phyloP scores from a whole-genome alignment of 352 stramenopile species.

The Phytophthora megakarya region DNA sequence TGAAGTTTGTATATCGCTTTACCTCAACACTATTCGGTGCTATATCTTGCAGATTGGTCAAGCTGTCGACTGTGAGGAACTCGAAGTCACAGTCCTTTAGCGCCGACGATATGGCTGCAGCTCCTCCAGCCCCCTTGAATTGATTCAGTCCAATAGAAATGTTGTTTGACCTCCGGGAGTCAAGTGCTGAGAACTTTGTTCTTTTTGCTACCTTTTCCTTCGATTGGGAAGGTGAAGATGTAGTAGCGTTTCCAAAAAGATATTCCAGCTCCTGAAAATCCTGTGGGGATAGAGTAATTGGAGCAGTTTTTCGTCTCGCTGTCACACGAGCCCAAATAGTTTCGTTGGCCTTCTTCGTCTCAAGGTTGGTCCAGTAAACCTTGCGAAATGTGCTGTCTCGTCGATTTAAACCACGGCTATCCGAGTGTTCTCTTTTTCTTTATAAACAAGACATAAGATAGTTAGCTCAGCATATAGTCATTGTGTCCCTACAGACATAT shows the following conservation, averaged over 20 bases:
- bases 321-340: constrained; percentile 83
- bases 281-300: constrained; percentile 68
- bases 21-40: constrained; percentile 61
- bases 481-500: background rate
- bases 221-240: constrained; percentile 10
- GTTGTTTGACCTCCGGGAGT: constrained; percentile 80
- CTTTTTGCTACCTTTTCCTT: constrained; percentile 37
- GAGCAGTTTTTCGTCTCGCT: constrained; percentile 60
- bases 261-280: constrained; percentile 69
- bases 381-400: constrained; percentile 71
- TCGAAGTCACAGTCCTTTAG: constrained; percentile 59
- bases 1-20: constrained; percentile 79
- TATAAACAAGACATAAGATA: background rate
- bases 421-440: constrained; percentile 18
- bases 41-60: constrained; percentile 72
- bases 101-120: constrained; percentile 50
- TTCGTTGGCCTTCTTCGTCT: constrained; percentile 54
- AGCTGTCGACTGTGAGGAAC: constrained; percentile 63
- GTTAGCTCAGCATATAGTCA: background rate
- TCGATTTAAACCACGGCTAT: constrained; percentile 29
- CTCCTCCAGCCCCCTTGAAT: constrained; percentile 65
- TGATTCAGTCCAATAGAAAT: constrained; percentile 82
- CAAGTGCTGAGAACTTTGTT: constrained; percentile 59
- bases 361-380: constrained; percentile 80
- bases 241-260: constrained; percentile 52